These are phyloP conservation scores for Leccinum incarnatum DNA, from an alignment of 768 basidiomycete genomes.

Conservation along the genomic window DNA sequence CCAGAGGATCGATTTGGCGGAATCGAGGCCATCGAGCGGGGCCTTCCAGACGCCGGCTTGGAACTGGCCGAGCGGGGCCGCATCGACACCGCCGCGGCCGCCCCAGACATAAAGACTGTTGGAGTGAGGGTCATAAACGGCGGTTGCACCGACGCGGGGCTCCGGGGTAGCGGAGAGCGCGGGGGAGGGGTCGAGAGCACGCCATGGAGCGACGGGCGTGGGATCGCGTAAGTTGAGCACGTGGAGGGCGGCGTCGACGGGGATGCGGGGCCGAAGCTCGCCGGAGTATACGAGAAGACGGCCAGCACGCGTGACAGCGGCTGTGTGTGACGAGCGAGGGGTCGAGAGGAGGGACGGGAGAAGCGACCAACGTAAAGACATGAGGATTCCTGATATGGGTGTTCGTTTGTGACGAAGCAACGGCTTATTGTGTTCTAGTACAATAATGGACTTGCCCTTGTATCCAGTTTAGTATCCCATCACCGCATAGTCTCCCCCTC, in stretches of 20 bases:
- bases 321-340: constrained; percentile 43
- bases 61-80: constrained; percentile 33
- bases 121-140: constrained; percentile 18
- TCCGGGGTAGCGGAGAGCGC: constrained; percentile 9
- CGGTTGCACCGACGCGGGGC: constrained; percentile 24
- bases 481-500: constrained; percentile 6
- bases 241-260: constrained; percentile 37
- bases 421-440: constrained; percentile 3
- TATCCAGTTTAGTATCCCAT: constrained; percentile 14
- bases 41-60: constrained; percentile 33
- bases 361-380: constrained; percentile 32
- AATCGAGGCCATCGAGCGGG: constrained; percentile 7
- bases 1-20: constrained; percentile 24
- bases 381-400: not conserved
- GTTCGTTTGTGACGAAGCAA: constrained; percentile 1
- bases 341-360: constrained; percentile 16
- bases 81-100: constrained; percentile 38
- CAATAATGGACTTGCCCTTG: constrained; percentile 21
- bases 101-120: constrained; percentile 42
- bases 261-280: constrained; percentile 41
- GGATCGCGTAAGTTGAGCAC: constrained; percentile 20
- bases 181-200: constrained; percentile 21
- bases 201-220: constrained; percentile 12
- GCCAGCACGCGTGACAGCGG: constrained; percentile 29
- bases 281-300: constrained; percentile 41